phyloP scores from a whole-genome alignment of 768 basidiomycete species.

The Asterophora lycoperdoides region DNA sequence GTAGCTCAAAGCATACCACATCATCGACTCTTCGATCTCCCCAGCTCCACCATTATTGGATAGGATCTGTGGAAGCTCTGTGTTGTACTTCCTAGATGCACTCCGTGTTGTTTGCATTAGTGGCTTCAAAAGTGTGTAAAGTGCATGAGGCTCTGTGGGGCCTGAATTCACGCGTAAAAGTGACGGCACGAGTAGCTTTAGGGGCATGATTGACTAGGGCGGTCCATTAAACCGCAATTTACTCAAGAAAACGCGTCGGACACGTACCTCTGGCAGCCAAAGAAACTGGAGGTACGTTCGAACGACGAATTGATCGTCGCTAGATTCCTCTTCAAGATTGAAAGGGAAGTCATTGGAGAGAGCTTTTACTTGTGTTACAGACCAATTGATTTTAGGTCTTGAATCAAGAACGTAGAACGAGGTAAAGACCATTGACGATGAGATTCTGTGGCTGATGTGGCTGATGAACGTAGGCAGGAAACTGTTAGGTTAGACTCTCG shows the following conservation, averaged over 20 bases:
- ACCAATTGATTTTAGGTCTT: conserved; percentile 40
- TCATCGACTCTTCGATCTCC: conserved; percentile 65
- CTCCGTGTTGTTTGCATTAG: conserved; percentile 57
- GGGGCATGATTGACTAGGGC: conserved; percentile 66
- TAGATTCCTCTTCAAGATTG: conserved; percentile 36
- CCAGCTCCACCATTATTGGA: conserved; percentile 55
- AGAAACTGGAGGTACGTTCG: conserved; percentile 73
- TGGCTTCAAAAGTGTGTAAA: conserved; percentile 57
- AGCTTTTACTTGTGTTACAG: conserved; percentile 52
- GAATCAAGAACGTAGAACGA: conserved; percentile 13
- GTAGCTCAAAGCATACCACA: conserved; percentile 69
- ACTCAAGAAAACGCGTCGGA: neutral
- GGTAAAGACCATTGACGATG: conserved; percentile 12
- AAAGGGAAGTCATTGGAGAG: conserved; percentile 58
- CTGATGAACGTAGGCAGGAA: neutral
- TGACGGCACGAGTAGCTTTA: conserved; percentile 51
- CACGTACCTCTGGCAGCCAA: conserved; percentile 69
- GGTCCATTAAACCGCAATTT: neutral
- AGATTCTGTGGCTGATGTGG: neutral
- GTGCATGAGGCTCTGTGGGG: conserved; percentile 41
- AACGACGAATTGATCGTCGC: conserved; percentile 50
- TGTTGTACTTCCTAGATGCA: conserved; percentile 56
- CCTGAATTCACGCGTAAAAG: conserved; percentile 45
- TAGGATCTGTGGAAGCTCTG: conserved; percentile 58
- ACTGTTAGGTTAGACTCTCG: neutral